Conservation (phyloP, 2,329 filamentous ascomycete genomes). For the Alternaria triticimaculans region DNA sequence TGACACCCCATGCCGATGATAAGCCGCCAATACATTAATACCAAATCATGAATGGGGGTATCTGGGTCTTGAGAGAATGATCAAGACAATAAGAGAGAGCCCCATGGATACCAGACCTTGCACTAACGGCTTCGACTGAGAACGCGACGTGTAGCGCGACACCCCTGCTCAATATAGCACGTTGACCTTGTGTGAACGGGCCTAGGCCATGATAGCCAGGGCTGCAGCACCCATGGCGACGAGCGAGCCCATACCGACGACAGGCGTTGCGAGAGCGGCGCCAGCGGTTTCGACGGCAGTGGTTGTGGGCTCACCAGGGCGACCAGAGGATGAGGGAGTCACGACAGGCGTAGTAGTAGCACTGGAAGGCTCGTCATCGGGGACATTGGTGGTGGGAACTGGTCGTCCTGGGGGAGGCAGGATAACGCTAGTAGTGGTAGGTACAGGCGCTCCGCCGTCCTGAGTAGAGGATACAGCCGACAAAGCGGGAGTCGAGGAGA, state of each 20-base stretch:
- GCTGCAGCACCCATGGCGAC: slow-evolving; percentile 30
- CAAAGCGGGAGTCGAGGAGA: slow-evolving; percentile 19
- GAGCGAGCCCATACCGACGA: slow-evolving; percentile 27
- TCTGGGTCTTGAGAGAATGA: slow-evolving; percentile 9
- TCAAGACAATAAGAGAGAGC: slow-evolving; percentile 5
- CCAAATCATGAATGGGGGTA: neutral
- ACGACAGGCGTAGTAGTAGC: neutral
- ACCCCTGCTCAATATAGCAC: neutral
- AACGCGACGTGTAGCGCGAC: slow-evolving; percentile 1
- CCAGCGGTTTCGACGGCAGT: slow-evolving; percentile 21
- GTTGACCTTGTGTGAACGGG: neutral
- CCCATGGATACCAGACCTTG: slow-evolving; percentile 12
- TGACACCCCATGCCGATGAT: slow-evolving; percentile 8
- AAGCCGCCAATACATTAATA: slow-evolving; percentile 18
- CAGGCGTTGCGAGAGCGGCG: slow-evolving; percentile 26
- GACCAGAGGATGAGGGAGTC: slow-evolving; percentile 17
- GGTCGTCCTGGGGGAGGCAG: slow-evolving; percentile 13
- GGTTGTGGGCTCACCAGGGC: slow-evolving; percentile 11
- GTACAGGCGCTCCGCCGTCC: slow-evolving; percentile 13
- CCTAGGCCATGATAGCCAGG: slow-evolving; percentile 28
- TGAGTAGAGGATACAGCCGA: slow-evolving; percentile 21
- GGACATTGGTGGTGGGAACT: slow-evolving; percentile 5
- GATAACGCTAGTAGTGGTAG: slow-evolving; percentile 9
- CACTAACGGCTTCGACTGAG: slow-evolving; percentile 9
- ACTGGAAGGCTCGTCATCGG: neutral